Conservation (phyloP, 2,329 filamentous ascomycete genomes). For the Thielaviopsis ethacetica region DNA sequence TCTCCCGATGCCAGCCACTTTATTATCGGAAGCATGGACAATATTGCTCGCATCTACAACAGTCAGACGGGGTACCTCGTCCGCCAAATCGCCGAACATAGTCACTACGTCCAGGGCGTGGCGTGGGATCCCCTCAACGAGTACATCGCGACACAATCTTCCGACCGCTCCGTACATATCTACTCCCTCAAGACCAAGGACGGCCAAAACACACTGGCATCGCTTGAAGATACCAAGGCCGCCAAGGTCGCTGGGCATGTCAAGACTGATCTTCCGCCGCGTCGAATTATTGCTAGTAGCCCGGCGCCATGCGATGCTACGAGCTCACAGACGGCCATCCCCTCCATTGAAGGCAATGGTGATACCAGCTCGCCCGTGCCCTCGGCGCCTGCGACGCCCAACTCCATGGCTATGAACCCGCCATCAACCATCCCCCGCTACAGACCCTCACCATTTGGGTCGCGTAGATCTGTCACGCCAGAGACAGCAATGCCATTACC, state of each 20-base stretch:
- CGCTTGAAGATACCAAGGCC: slow-evolving; percentile 44
- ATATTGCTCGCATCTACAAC: slow-evolving; percentile 93
- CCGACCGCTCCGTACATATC: slow-evolving; percentile 92
- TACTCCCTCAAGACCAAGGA: slow-evolving; percentile 95
- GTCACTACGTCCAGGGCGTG: slow-evolving; percentile 95
- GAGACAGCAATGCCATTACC: slow-evolving; percentile 87
- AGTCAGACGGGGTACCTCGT: slow-evolving; percentile 63
- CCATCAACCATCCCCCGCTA: slow-evolving; percentile 71
- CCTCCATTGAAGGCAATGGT: slow-evolving; percentile 32
- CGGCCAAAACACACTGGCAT: slow-evolving; percentile 68
- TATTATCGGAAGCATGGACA: slow-evolving; percentile 99
- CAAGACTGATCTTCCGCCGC: slow-evolving; percentile 79
- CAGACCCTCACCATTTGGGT: slow-evolving; percentile 73
- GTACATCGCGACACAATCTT: slow-evolving; percentile 95
- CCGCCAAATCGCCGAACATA: slow-evolving; percentile 90
- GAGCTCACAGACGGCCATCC: slow-evolving; percentile 22
- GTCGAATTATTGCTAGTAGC: slow-evolving; percentile 79
- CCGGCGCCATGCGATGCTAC: slow-evolving; percentile 46
- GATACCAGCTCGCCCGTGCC: slow-evolving; percentile 67
- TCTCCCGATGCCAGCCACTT: slow-evolving; percentile 94
- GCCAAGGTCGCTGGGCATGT: slow-evolving; percentile 64
- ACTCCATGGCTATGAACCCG: slow-evolving; percentile 88
- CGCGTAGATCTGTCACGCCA: slow-evolving; percentile 75
- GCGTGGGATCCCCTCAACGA: slow-evolving; percentile 98
- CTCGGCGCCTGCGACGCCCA: slow-evolving; percentile 86